Conservation (phyloP, 495 filamentous ascomycete genomes). For the Apodospora peruviana region DNA sequence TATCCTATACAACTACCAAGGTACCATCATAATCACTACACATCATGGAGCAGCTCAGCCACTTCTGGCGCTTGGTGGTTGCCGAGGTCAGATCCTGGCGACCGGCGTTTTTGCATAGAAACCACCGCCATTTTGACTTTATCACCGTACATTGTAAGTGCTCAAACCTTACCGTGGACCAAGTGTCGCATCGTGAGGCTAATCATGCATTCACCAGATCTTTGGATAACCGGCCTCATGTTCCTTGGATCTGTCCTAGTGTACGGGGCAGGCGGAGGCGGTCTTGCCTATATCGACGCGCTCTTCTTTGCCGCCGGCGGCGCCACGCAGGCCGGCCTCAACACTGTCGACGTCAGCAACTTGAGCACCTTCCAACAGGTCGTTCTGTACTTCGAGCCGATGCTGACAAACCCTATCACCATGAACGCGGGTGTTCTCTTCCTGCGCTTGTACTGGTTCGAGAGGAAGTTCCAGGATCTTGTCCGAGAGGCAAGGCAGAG, state of each 20-base stretch:
- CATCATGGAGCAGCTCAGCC: conserved; percentile 17
- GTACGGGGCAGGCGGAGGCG: conserved; percentile 46
- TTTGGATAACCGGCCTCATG: conserved; percentile 66
- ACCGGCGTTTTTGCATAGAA: conserved; percentile 45
- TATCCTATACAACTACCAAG: background rate
- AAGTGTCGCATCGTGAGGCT: too few species aligned
- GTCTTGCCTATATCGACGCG: conserved; percentile 78
- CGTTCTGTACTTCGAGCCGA: conserved; percentile 61
- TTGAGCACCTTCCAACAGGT: conserved; percentile 74
- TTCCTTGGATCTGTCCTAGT: conserved; percentile 73
- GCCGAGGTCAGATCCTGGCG: conserved; percentile 40
- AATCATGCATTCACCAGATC: too few species aligned
- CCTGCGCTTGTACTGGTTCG: conserved; percentile 93
- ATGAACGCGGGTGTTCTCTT: conserved; percentile 87
- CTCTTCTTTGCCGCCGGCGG: conserved; percentile 77
- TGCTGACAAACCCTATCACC: conserved; percentile 82
- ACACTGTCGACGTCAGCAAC: conserved; percentile 74
- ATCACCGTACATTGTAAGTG: conserved; percentile 74
- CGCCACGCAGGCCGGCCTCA: conserved; percentile 87
- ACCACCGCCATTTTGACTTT: conserved; percentile 70
- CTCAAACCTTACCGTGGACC: too few species aligned
- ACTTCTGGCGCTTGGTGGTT: conserved; percentile 23
- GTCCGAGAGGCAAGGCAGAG: conserved; percentile 46
- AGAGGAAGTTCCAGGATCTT: conserved; percentile 73
- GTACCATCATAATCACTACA: background rate